phyloP scores from a whole-genome alignment of 2,329 filamentous ascomycete species.

The Aspergillus versicolor region DNA sequence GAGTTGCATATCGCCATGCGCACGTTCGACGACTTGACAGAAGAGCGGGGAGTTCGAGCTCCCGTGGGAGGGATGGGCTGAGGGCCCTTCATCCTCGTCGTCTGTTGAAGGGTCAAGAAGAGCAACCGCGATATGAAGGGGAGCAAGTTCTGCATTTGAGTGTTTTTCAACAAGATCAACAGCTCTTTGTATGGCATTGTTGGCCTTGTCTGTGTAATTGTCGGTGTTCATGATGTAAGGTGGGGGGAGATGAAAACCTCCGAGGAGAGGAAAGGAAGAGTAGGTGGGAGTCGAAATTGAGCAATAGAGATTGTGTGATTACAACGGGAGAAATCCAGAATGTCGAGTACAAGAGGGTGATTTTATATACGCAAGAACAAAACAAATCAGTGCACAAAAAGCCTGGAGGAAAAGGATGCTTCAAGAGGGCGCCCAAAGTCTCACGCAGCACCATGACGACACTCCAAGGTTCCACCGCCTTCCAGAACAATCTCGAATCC shows the following conservation, averaged over 20 bases:
- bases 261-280: not conserved
- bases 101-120: conserved; percentile 45
- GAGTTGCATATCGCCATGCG: conserved; percentile 86
- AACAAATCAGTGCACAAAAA: not conserved
- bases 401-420: conserved; percentile 8
- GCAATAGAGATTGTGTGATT: not conserved
- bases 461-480: conserved; percentile 35
- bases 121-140: conserved; percentile 76
- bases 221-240: conserved; percentile 43
- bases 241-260: conserved; percentile 2
- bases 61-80: conserved; percentile 63
- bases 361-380: not conserved
- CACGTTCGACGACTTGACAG: conserved; percentile 89
- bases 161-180: conserved; percentile 87
- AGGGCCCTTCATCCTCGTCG: conserved; percentile 65
- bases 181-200: conserved; percentile 85
- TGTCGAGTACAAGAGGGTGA: not conserved
- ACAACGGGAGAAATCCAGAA: not conserved
- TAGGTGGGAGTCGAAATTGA: not conserved
- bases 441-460: conserved; percentile 28
- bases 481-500: conserved; percentile 29
- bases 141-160: conserved; percentile 84
- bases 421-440: conserved; percentile 22
- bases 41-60: conserved; percentile 72
- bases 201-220: conserved; percentile 87